phyloP scores from a whole-genome alignment of 2,329 filamentous ascomycete species.

The Aspergillus fumigatiaffinis region DNA sequence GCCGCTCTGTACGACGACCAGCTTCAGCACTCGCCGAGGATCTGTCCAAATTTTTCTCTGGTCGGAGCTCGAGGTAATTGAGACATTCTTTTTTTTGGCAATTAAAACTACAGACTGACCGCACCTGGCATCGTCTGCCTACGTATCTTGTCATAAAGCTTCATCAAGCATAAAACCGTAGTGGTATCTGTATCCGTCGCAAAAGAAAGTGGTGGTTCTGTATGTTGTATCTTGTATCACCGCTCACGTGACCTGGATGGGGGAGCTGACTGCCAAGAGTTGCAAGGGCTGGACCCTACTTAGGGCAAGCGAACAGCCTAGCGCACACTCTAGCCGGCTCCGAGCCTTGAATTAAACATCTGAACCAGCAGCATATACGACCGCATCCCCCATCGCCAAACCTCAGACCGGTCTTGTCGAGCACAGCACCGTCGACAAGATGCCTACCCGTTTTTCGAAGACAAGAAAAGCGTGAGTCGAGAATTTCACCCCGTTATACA shows the following conservation, averaged over 20 bases:
- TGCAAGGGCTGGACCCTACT: conserved; percentile 29
- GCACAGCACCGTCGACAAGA: conserved; percentile 42
- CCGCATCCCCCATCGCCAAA: conserved; percentile 35
- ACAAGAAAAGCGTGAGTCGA: conserved; percentile 48
- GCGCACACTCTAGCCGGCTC: conserved; percentile 35
- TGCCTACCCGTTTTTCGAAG: conserved; percentile 50
- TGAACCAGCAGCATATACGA: conserved; percentile 27
- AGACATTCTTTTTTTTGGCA: neutral
- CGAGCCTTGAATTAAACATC: conserved; percentile 35
- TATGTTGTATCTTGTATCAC: neutral
- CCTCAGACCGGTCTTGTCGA: conserved; percentile 38
- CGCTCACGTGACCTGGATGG: conserved; percentile 5
- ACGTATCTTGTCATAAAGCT: neutral
- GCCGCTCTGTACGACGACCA: conserved; percentile 18
- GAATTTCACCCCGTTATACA: conserved; percentile 15
- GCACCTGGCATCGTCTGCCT: neutral
- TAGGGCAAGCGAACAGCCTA: conserved; percentile 36
- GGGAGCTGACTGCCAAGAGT: conserved; percentile 3
- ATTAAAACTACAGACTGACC: neutral
- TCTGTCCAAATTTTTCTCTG: conserved; percentile 32
- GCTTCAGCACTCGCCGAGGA: conserved; percentile 24
- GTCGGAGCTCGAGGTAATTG: conserved; percentile 7
- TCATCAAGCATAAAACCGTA: neutral
- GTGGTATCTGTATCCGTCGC: neutral
- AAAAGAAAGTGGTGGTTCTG: neutral